phyloP scores from a whole-genome alignment of 768 basidiomycete genomes.

The Neoboletus subvelutipes region DNA sequence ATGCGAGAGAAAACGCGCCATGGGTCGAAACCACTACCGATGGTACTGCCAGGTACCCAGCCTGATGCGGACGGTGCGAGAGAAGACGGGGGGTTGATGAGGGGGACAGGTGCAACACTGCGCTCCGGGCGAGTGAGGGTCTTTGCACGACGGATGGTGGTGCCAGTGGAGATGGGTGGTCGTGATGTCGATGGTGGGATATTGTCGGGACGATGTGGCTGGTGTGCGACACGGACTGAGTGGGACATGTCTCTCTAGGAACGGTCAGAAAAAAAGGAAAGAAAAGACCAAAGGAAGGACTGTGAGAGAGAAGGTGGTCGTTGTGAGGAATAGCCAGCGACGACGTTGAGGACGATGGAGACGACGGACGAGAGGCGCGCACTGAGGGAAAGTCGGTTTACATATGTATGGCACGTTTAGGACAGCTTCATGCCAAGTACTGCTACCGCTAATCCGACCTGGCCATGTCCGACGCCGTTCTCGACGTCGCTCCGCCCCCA shows the following conservation, averaged over 20 bases:
- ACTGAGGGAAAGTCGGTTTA: background rate
- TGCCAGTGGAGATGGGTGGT: slow-evolving; percentile 46
- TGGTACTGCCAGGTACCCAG: slow-evolving; percentile 35
- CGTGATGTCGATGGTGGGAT: slow-evolving; percentile 46
- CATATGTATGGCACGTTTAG: background rate
- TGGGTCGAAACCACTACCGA: slow-evolving; percentile 40
- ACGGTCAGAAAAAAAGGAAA: background rate
- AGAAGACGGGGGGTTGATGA: slow-evolving; percentile 78
- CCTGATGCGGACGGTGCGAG: slow-evolving; percentile 40
- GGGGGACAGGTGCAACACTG: slow-evolving; percentile 87
- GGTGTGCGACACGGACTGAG: slow-evolving; percentile 20
- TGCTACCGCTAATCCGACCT: background rate
- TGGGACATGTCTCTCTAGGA: slow-evolving; percentile 19
- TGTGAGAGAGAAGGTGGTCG: background rate
- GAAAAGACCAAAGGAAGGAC: background rate
- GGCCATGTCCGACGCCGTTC: slow-evolving; percentile 13
- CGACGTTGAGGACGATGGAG: background rate
- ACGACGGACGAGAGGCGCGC: background rate
- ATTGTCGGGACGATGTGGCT: slow-evolving; percentile 37
- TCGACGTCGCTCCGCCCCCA: background rate
- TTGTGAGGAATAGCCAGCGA: background rate
- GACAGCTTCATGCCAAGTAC: background rate
- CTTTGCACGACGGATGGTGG: slow-evolving; percentile 84
- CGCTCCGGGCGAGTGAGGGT: slow-evolving; percentile 96
- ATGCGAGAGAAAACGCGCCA: slow-evolving; percentile 83